Evolutionary conservation across 257 asterid species (phyloP).

Genomic region (Capsicum pubescens): DNA sequence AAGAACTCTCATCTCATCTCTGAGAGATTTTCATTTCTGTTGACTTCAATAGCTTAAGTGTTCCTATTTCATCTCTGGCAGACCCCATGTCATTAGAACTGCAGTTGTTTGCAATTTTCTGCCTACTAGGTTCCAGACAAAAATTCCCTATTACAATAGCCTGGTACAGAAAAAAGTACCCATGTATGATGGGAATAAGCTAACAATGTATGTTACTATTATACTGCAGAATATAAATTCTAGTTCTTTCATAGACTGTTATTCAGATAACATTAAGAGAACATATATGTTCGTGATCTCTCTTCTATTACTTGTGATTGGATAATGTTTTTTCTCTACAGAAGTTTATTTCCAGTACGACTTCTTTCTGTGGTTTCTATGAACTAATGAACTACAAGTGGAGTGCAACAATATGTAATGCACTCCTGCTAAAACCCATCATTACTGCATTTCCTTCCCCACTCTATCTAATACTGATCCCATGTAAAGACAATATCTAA

Average conservation of each 20-base stretch:
- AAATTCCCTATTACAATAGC: neutral
- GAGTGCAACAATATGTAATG: neutral
- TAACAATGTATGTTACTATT: neutral
- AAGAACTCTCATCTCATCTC: neutral
- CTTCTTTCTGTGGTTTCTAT: neutral
- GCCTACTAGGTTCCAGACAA: neutral
- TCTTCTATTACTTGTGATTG: neutral
- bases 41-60: neutral
- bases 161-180: neutral
- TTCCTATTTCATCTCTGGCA: neutral
- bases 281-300: neutral
- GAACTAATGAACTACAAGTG: neutral
- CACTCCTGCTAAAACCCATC: neutral
- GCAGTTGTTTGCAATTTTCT: neutral
- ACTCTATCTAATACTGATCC: neutral
- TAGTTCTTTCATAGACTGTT: conserved; percentile 8
- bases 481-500: neutral
- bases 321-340: neutral
- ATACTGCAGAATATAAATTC: neutral
- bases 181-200: neutral
- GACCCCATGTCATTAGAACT: neutral
- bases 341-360: neutral
- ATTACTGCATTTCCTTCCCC: neutral
- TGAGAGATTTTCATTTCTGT: neutral
- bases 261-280: neutral